A percentile compares a stretch with the other conserved stretches of the same genome.
These are phyloP conservation scores for Fusarium sp. DNA, from an alignment of 2,329 filamentous ascomycete species.

Conservation along the genomic window DNA sequence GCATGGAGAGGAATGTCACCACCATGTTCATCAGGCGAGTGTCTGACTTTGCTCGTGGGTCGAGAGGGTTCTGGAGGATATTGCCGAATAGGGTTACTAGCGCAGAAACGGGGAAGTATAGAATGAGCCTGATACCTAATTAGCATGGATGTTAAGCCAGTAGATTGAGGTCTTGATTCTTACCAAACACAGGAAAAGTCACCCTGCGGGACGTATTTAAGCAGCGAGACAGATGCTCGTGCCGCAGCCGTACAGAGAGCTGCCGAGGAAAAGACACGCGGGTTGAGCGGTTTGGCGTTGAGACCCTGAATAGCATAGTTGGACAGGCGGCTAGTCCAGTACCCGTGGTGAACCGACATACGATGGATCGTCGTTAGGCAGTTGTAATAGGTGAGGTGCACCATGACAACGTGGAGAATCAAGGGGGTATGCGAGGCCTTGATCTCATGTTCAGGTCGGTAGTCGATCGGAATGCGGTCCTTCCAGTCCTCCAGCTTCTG, in stretches of 20 bases:
- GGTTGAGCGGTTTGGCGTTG: conserved; percentile 91
- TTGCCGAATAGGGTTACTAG: conserved; percentile 96
- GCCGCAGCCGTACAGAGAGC: conserved; percentile 93
- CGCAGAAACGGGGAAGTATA: conserved; percentile 97
- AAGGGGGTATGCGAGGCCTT: conserved; percentile 91
- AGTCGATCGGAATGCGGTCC: conserved; percentile 92
- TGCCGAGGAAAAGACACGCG: conserved; percentile 92
- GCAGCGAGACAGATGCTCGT: conserved; percentile 88
- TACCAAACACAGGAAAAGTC: conserved; percentile 97
- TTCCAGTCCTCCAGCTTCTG: conserved; percentile 94
- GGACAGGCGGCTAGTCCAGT: conserved; percentile 95
- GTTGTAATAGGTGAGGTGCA: conserved; percentile 98
- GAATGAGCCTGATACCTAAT: conserved; percentile 73
- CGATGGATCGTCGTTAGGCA: conserved; percentile 97
- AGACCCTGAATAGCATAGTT: conserved; percentile 96
- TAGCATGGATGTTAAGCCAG: conserved; percentile 41
- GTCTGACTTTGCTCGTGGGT: conserved; percentile 88
- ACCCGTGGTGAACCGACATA: conserved; percentile 98
- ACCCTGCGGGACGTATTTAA: conserved; percentile 96
- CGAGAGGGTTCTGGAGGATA: conserved; percentile 93
- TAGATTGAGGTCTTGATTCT: conserved; percentile 49
- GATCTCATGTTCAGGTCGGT: conserved; percentile 97
- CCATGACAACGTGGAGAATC: conserved; percentile 92
- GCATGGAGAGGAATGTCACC: conserved; percentile 88
- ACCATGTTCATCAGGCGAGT: conserved; percentile 92